A percentile compares a stretch with the other conserved stretches of the same genome.
Evolutionary conservation across 78 protist species (phyloP).

Genomic region (Pelomyxa schiedti): DNA sequence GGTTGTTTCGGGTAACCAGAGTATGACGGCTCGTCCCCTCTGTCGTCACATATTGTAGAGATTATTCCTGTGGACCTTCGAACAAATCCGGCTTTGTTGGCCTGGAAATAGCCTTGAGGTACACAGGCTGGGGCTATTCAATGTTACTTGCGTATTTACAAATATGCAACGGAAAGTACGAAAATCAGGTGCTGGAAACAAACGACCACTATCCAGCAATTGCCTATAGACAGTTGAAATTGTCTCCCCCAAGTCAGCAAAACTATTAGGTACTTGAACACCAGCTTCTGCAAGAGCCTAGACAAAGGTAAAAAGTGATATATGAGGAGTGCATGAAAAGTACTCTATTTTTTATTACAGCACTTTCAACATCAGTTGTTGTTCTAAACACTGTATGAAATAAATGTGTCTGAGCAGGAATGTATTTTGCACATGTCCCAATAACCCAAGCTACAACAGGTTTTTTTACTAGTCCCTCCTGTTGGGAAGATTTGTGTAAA

Average conservation of each 20-base stretch:
- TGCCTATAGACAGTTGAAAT: slow-evolving; percentile 31
- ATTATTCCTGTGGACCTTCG: slow-evolving; percentile 78
- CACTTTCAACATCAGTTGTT: too few relatives aligned
- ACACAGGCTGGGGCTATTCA: slow-evolving; percentile 11
- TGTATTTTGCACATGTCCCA: slow-evolving; percentile 81
- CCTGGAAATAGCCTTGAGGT: slow-evolving; percentile 80
- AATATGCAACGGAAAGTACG: too few relatives aligned
- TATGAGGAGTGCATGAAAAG: too few relatives aligned
- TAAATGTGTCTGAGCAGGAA: too few relatives aligned
- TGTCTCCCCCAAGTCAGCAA: slow-evolving; percentile 59
- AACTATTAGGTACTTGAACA: slow-evolving; percentile 74
- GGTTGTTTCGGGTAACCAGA: slow-evolving; percentile 25
- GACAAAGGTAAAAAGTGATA: too few relatives aligned
- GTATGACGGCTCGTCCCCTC: slow-evolving; percentile 87
- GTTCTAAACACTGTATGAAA: too few relatives aligned
- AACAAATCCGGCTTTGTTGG: slow-evolving; percentile 72
- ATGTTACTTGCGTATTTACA: too few relatives aligned
- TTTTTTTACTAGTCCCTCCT: slow-evolving; percentile 67
- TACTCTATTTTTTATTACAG: too few relatives aligned
- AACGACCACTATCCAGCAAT: slow-evolving; percentile 27
- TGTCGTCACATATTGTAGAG: slow-evolving; percentile 84
- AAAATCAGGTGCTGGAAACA: slow-evolving; percentile 57
- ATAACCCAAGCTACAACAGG: slow-evolving; percentile 84
- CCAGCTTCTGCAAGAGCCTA: slow-evolving; percentile 68
- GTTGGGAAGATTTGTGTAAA: too few relatives aligned